Base-by-base conservation (phyloP, 148 eudicot species). In the Nepenthes gracilis region DNA sequence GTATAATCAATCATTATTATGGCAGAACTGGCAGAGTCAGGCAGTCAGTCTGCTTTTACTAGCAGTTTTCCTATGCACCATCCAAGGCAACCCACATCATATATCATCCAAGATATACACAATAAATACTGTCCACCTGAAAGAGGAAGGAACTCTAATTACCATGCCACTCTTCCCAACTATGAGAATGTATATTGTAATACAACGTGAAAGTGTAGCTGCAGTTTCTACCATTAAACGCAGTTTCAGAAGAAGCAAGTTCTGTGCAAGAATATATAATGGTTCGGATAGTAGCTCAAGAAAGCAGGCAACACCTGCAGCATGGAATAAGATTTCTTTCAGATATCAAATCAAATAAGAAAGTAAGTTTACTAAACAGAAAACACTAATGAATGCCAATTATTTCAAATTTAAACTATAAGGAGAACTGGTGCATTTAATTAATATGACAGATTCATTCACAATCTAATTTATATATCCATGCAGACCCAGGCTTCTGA, bases 241-340 rank as follows among this genome's bases (percentile, higher is more conserved):
- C 67, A 94, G 73, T 75, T 76, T 86, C 75, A 94, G 97, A 64
- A 86, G 89, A 63, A 90, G 80, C 78, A 86, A 61, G 69, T 82
- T 86, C 71, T 94, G 99, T 49, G 97, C 83, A 71, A 94, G 86
- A 63, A 94, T 89, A 72, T 89, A 89, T 55, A 94, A 66, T 50
- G 97, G 99, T 67, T 94, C 97, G 11, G 97, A 95, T 80, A 89
- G 56, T 45, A 94, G 93, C 82, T 89, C 99, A 73, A 89, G 65
- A 48, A 83, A 66, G 79, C 99, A 94, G 36, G 97, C 95, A 72
- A 86, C 76, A 51, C 95, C 99, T 94, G 85, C 68, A 72, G 67
- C 65, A 57, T 47, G 23, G 62, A 50, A 33, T 11, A 32, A 61
- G 14, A 43, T 2, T n/a, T n/a, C 59, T 48, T 59, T 37, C 2